These are phyloP conservation scores for Oryza meridionalis DNA, from an alignment of 176 grass and related monocot genomes.

Conservation along the genomic window DNA sequence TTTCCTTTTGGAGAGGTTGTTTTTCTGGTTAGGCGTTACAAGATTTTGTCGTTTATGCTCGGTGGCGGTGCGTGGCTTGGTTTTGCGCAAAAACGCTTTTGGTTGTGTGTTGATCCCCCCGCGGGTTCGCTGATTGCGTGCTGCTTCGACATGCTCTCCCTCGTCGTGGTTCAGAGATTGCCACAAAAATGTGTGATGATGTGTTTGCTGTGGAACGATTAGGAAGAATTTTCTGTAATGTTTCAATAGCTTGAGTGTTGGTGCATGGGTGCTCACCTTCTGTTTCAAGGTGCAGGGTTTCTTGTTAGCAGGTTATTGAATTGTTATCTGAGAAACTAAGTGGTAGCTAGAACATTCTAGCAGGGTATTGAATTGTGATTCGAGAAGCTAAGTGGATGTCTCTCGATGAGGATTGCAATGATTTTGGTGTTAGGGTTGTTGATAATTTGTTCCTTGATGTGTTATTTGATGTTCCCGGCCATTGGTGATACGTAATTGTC, in stretches of 20 bases:
- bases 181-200: not conserved
- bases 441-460: not conserved
- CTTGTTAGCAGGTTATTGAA: not conserved
- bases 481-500: not conserved
- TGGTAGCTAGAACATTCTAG: not conserved
- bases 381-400: not conserved
- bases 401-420: not conserved
- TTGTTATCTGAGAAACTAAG: no score
- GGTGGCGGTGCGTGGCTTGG: not conserved
- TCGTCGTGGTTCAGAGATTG: not conserved
- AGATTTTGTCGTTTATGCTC: not conserved
- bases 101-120: not conserved
- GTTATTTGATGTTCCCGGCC: not conserved
- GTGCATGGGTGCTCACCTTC: not conserved
- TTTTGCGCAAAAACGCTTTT: not conserved
- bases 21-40: not conserved
- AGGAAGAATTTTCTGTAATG: not conserved
- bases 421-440: not conserved
- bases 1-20: not conserved
- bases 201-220: not conserved
- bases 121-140: not conserved
- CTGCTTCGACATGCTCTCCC: not conserved
- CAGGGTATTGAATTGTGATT: not conserved
- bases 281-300: not conserved
- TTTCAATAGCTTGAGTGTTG: not conserved